phyloP scores from a whole-genome alignment of 1,284 basidiomycete genomes.

The Ceratobasidium sp. region DNA sequence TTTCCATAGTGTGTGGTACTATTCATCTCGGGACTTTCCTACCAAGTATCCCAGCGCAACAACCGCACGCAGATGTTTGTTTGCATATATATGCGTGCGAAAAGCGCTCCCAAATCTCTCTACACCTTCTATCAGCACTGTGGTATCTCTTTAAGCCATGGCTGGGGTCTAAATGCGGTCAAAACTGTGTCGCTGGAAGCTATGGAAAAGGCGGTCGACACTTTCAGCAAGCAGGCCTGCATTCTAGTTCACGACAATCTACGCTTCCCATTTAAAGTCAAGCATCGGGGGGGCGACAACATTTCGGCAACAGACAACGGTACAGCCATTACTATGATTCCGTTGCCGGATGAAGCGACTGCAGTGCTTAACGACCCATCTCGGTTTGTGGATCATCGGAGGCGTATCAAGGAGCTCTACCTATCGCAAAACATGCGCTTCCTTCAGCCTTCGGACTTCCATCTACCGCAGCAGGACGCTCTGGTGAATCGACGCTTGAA shows the following conservation, averaged over 20 bases:
- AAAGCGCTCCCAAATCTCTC: not conserved
- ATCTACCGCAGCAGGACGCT: not conserved
- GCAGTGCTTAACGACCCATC: not conserved
- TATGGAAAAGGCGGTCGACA: not conserved
- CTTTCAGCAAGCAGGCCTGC: not conserved
- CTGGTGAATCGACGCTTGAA: not conserved
- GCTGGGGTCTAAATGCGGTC: not conserved
- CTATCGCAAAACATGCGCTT: not conserved
- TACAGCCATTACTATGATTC: not conserved
- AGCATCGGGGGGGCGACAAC: not conserved
- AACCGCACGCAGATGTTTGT: not conserved
- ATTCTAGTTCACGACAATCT: not conserved
- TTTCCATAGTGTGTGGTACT: not conserved
- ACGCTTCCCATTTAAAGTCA: not conserved
- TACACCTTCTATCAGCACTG: not conserved
- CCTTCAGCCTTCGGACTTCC: not conserved
- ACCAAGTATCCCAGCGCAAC: not conserved
- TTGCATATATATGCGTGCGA: not conserved
- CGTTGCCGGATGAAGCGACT: not conserved
- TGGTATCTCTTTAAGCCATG: not conserved
- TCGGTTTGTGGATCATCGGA: not conserved
- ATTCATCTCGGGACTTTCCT: not conserved
- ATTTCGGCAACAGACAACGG: not conserved
- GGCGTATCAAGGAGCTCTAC: not conserved
- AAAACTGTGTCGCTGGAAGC: not conserved